phyloP scores from a whole-genome alignment of 148 eudicot genomes.

The Heliosperma pusillum region DNA sequence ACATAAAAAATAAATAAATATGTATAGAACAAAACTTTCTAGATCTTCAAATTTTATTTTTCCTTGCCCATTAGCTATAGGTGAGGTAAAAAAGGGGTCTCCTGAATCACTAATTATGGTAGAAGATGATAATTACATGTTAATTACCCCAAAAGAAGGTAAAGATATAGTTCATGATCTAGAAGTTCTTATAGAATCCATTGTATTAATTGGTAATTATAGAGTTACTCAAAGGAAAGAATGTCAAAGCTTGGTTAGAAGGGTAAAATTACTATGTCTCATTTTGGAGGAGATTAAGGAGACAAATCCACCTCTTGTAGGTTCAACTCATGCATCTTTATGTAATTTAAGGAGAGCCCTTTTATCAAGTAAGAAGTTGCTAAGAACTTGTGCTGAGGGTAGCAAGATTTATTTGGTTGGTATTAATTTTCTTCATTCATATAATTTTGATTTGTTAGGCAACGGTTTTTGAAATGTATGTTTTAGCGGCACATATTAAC shows the following conservation, averaged over 20 bases:
- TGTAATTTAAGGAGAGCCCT: conserved; percentile 46
- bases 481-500: too few relatives aligned
- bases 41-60: conserved; percentile 16
- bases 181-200: conserved; percentile 40
- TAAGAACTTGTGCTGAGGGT: conserved; percentile 51
- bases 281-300: conserved; percentile 67
- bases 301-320: conserved; percentile 26
- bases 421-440: not conserved
- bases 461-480: too few relatives aligned
- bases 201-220: conserved; percentile 47
- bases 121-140: conserved; percentile 24
- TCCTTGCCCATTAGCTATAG: conserved; percentile 9
- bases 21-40: conserved; percentile 14
- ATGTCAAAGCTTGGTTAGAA: conserved; percentile 41
- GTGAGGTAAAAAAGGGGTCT: conserved; percentile 10
- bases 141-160: conserved; percentile 30
- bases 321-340: conserved; percentile 31
- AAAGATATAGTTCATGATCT: conserved; percentile 36
- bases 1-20: not conserved
- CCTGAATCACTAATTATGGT: conserved; percentile 14
- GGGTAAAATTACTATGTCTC: conserved; percentile 53
- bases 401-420: conserved; percentile 86
- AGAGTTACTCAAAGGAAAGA: conserved; percentile 63
- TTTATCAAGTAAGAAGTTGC: conserved; percentile 46
- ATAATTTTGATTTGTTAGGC: too few relatives aligned